Conservation (phyloP, 139 green algal species). For the Haematococcus sp. region DNA sequence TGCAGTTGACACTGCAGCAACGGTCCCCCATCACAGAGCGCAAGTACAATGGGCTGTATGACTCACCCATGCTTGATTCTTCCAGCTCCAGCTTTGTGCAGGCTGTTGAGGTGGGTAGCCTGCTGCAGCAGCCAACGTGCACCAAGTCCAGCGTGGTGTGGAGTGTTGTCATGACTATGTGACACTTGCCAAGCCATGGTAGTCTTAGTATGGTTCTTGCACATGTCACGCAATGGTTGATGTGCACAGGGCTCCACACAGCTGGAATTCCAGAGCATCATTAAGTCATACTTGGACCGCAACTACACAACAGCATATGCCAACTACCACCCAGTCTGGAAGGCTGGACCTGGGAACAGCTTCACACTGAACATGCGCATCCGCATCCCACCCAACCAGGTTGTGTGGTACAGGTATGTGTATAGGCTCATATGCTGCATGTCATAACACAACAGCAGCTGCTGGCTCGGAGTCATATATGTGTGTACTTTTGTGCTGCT, state of each 20-base stretch:
- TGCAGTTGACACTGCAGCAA: conserved; percentile 25
- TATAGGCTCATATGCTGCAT: neutral
- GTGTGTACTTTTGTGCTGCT: no score
- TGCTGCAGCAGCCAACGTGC: no score
- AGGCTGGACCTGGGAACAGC: conserved; percentile 12
- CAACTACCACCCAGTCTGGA: conserved; percentile 40
- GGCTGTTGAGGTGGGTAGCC: conserved; percentile 28
- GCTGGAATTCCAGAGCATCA: conserved; percentile 32
- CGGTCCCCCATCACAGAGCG: conserved; percentile 22
- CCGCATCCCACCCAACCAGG: conserved; percentile 41
- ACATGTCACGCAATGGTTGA: no score
- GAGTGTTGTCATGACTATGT: no score
- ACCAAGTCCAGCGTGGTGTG: no score
- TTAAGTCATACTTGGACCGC: conserved; percentile 21
- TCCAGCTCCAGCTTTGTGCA: neutral
- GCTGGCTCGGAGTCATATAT: no score
- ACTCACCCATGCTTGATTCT: conserved; percentile 27
- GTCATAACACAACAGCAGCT: no score
- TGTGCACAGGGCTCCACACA: no score
- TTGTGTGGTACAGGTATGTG: conserved; percentile 38
- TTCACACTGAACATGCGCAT: conserved; percentile 35
- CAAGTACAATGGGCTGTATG: conserved; percentile 26
- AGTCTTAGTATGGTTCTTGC: neutral
- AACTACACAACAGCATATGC: conserved; percentile 42
- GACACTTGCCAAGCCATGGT: neutral